Conservation (phyloP, 2,329 filamentous ascomycete genomes). For the Nothopassalora personata region DNA sequence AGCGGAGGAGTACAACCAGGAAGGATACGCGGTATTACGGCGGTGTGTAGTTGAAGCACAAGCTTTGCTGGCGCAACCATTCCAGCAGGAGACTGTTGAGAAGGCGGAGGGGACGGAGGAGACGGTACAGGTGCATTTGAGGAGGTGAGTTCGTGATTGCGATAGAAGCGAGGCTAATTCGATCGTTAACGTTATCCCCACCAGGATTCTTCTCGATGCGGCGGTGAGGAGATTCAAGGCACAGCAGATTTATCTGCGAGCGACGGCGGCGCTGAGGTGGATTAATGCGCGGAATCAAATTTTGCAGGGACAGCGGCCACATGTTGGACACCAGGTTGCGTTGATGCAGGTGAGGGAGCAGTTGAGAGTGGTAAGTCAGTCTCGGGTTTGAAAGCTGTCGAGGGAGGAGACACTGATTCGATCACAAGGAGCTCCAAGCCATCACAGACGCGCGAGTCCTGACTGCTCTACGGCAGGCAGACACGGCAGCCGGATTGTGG, state of each 20-base stretch:
- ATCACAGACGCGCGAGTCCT: conserved; percentile 55
- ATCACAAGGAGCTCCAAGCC: conserved; percentile 48
- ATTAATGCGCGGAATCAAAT: conserved; percentile 49
- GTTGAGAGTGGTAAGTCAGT: conserved; percentile 37
- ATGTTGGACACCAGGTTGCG: conserved; percentile 43
- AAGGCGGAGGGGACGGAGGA: conserved; percentile 43
- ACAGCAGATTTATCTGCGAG: conserved; percentile 56
- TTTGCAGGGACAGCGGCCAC: conserved; percentile 47
- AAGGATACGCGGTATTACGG: conserved; percentile 54
- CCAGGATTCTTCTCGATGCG: conserved; percentile 56
- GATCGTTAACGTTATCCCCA: no score
- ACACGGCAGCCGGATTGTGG: conserved; percentile 56
- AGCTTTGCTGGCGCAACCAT: conserved; percentile 50
- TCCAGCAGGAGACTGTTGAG: conserved; percentile 25
- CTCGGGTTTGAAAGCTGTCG: neutral
- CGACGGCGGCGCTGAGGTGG: conserved; percentile 56
- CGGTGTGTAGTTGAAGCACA: conserved; percentile 53
- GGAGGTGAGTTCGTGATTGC: conserved; percentile 39
- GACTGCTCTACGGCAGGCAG: conserved; percentile 50
- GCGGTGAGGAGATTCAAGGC: conserved; percentile 57
- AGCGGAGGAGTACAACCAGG: conserved; percentile 53
- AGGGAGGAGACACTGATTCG: neutral
- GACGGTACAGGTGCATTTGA: conserved; percentile 52
- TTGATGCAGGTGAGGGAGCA: conserved; percentile 46
- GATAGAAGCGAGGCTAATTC: neutral